Base-by-base conservation (phyloP, 1,284 basidiomycete species). In the Ceratobasidium sp. region DNA sequence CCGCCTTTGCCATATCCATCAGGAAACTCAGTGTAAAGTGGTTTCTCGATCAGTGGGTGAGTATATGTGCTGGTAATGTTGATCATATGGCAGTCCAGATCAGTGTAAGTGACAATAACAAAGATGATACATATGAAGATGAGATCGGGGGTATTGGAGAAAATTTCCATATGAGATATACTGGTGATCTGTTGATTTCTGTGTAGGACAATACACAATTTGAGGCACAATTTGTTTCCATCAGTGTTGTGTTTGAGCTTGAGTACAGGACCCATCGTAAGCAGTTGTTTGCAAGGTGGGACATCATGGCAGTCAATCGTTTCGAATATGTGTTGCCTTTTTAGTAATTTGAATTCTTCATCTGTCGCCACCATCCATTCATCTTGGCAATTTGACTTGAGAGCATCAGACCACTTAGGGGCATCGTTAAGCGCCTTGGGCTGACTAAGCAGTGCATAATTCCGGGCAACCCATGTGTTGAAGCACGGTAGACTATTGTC, bases 111-210 rank as follows among this genome's bases (percentile, higher is more conserved):
- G 7, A 56, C 53, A 9, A 61, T 61, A 37, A n/a, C 16, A 16
- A 61, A 19, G 29, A 56, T 27, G 5, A 56, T 27, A 8, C 29
- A 27, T 5, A 56, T 27, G 24, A 27, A 24, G n/a, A n/a, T n/a
- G n/a, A n/a, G n/a, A n/a, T n/a, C n/a, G 56, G 56, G n/a, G 9
- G 62, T 64, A 22, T 64, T 64, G 39, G 62, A 64, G 24, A 48
- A 46, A 7, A 7, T 46, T n/a, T 64, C 46, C 11, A 13, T 31
- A 49, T 64, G 49, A 14, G 62, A 24, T 9, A 64, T 3, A 9
- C 62, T 39, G 41, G 62, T n/a, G 13, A 39, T 41, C 62, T 64
- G 62, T 64, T 16, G 43, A 22, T 64, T 41, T 27, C 62, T 43
- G 11, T 48, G 41, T 27, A 64, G 9, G 29, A 64, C 62, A 6